Base-by-base conservation (phyloP, 805 yeast genomes). In the Yarrowia sp. region DNA sequence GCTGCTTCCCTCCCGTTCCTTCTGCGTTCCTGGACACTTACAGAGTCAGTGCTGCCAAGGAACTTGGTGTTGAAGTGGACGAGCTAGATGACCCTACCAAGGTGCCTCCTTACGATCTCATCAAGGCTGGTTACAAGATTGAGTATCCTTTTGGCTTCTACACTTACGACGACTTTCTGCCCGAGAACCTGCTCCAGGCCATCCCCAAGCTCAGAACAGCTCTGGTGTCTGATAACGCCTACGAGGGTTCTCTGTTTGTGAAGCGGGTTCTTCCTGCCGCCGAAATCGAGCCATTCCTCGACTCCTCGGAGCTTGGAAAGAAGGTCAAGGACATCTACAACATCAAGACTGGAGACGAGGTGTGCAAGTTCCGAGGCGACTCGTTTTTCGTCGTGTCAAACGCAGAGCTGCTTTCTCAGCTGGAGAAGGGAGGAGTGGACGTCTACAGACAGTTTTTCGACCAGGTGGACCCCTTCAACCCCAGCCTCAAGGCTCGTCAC, bases 401-500 rank as follows among this genome's bases (percentile, higher is more conserved):
- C 35, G 12, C 12, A 2, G 17, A 24, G 2, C 33, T 54, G 9
- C n/a, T 54, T 22, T 5, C 4, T 12, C 61, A 54, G 22, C 36
- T 54, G 2, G 46, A 54, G 9, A 49, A 24, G 32, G 65, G 61
- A 4, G 62, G 58, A 1, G 49, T 67, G 24, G 65, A 52, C 26
- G 73, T 74, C 4, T 71, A 66, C 54, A 66, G 74, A 17, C 73
- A 71, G 63, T 66, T 70, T 14, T 73, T 75, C 58, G 77, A 75
- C 58, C 72, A 71, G 19, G 64, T 67, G 9, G 75, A 75, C 49
- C 77, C 78, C 4, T 66, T 68, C 26, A 66, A 64, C 17, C 68
- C 72, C 0, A 28, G 65, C 2, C 58, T 69, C 17, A 75, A 74
- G 22, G 73, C 73, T 35, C 71, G 72, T 61, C 78, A 75, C 52